Conservation (phyloP, 2,329 filamentous ascomycete species). For the Neurospora sp. region DNA sequence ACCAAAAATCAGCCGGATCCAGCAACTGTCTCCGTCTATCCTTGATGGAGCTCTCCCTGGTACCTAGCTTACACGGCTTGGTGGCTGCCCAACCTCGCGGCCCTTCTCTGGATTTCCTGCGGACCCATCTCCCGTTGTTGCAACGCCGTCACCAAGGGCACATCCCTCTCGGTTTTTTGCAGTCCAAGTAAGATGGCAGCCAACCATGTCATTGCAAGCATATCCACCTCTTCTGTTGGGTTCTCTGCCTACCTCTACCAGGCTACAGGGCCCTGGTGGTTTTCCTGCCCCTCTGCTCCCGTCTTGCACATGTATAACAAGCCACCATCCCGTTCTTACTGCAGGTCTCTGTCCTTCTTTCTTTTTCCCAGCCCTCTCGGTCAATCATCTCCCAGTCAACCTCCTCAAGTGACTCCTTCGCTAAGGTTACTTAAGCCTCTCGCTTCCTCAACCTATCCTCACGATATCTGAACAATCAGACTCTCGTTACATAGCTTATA, state of each 20-base stretch:
- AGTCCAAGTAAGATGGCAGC: slow-evolving; percentile 6
- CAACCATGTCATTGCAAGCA: slow-evolving; percentile 3
- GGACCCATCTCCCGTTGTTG: neutral
- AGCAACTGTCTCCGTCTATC: neutral
- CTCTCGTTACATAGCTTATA: slow-evolving; percentile 6
- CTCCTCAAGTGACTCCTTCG: slow-evolving; percentile 19
- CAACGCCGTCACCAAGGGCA: slow-evolving; percentile 5
- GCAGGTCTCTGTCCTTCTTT: slow-evolving; percentile 7
- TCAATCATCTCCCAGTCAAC: slow-evolving; percentile 14
- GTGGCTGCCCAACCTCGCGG: neutral
- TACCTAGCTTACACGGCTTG: neutral
- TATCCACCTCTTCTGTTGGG: slow-evolving; percentile 6
- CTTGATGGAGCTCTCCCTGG: neutral
- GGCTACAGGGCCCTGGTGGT: slow-evolving; percentile 4
- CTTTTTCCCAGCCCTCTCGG: slow-evolving; percentile 10
- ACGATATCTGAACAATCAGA: neutral
- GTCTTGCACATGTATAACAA: slow-evolving; percentile 13
- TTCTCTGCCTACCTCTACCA: slow-evolving; percentile 1
- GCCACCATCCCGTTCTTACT: slow-evolving; percentile 7
- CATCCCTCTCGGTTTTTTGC: slow-evolving; percentile 8
- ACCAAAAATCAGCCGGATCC: neutral
- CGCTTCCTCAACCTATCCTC: slow-evolving; percentile 9
- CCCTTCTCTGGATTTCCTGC: neutral
- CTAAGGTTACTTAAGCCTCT: slow-evolving; percentile 21
- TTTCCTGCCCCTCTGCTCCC: neutral